phyloP scores from a whole-genome alignment of 495 filamentous ascomycete species.

The Poronia punctata region DNA sequence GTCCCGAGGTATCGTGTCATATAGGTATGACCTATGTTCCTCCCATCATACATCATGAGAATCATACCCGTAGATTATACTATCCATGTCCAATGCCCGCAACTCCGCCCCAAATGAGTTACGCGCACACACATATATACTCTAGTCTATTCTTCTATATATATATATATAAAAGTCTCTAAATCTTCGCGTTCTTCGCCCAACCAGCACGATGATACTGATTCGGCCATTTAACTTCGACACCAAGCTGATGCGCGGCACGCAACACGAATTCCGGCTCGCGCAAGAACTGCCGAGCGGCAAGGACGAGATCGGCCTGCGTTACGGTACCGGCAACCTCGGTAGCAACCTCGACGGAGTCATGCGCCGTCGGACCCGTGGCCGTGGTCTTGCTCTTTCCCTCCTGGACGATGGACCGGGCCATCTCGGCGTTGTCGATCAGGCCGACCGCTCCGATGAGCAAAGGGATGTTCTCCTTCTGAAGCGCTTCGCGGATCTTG shows the following conservation, averaged over 20 bases:
- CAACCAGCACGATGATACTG: slow-evolving; percentile 42
- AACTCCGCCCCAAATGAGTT: no score
- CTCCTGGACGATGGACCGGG: slow-evolving; percentile 51
- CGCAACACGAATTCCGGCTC: slow-evolving; percentile 62
- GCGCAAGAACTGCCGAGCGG: slow-evolving; percentile 57
- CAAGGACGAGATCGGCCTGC: slow-evolving; percentile 56
- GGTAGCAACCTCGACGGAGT: slow-evolving; percentile 33
- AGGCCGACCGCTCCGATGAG: slow-evolving; percentile 67
- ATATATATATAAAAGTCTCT: no score
- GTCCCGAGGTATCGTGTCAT: no score
- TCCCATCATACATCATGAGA: no score
- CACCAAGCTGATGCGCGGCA: slow-evolving; percentile 52
- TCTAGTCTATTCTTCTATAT: no score
- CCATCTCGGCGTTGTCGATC: slow-evolving; percentile 57
- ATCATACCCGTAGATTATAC: no score
- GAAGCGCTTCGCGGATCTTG: slow-evolving; percentile 50
- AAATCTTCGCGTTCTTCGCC: slow-evolving; percentile 21
- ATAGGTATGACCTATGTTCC: no score
- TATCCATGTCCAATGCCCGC: no score
- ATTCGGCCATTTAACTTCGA: slow-evolving; percentile 46
- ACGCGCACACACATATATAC: neutral
- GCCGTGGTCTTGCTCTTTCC: slow-evolving; percentile 8
- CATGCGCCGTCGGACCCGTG: slow-evolving; percentile 18
- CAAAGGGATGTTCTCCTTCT: slow-evolving; percentile 47
- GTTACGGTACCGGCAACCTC: slow-evolving; percentile 38